A percentile compares a stretch with the other conserved stretches of the same genome.
Evolutionary conservation across 805 yeast species (phyloP).

Genomic region (Candida ovalis): DNA sequence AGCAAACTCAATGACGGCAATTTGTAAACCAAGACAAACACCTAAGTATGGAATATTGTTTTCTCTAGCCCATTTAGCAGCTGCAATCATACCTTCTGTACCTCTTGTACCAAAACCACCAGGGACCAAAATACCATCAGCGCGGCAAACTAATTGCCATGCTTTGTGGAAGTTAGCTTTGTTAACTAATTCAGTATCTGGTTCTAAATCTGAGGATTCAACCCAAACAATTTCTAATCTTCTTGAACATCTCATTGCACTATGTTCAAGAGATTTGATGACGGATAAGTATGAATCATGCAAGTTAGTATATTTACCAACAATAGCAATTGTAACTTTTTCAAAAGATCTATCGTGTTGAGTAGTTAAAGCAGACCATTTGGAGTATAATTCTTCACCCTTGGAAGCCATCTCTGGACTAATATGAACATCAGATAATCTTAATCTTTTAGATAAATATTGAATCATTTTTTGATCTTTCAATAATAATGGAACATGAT

Average conservation of each 20-base stretch:
- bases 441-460: constrained; percentile 65
- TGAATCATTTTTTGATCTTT: constrained; percentile 81
- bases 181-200: constrained; percentile 54
- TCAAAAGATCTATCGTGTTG: constrained; percentile 81
- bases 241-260: constrained; percentile 85
- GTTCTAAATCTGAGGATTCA: constrained; percentile 88
- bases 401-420: constrained; percentile 48
- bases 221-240: constrained; percentile 91
- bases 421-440: constrained; percentile 46
- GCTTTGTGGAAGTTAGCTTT: constrained; percentile 87
- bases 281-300: constrained; percentile 95
- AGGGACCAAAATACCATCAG: constrained; percentile 96
- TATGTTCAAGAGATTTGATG: constrained; percentile 91
- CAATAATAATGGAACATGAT: constrained; percentile 92
- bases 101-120: constrained; percentile 99
- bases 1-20: constrained; percentile 92
- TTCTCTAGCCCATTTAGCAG: constrained; percentile 98
- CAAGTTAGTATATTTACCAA: constrained; percentile 94
- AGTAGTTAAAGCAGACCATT: constrained; percentile 79
- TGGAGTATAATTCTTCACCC: constrained; percentile 66
- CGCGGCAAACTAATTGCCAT: constrained; percentile 89
- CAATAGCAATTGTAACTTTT: constrained; percentile 89
- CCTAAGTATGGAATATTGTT: constrained; percentile 92
- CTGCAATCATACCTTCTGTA: constrained; percentile 96
- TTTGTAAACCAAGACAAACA: constrained; percentile 94